Evolutionary conservation across 768 basidiomycete genomes (phyloP).

Genomic region (Auriculariales sp.): DNA sequence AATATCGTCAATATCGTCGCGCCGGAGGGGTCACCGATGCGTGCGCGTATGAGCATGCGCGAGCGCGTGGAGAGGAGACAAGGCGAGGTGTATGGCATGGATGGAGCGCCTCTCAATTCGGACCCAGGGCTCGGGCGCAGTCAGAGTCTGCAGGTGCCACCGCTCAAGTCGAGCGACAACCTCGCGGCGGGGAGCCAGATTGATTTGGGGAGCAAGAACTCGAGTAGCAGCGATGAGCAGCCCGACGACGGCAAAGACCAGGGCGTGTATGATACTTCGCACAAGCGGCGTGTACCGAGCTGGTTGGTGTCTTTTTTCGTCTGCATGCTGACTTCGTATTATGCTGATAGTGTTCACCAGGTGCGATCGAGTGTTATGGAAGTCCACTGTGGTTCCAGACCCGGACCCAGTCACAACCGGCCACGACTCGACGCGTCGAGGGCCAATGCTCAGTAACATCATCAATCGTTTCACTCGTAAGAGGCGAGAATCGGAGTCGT

Average conservation of each 20-base stretch:
- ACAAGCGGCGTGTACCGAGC: slow-evolving; percentile 71
- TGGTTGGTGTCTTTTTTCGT: slow-evolving; percentile 34
- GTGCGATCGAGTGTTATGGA: slow-evolving; percentile 81
- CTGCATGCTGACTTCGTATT: neutral
- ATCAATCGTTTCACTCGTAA: no score
- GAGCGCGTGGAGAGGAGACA: neutral
- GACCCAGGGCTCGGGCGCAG: neutral
- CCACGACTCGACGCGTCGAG: neutral
- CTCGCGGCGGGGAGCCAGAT: no score
- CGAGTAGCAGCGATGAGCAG: slow-evolving; percentile 24
- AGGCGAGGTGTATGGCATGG: neutral
- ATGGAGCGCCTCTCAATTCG: neutral
- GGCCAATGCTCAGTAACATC: no score
- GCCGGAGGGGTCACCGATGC: neutral
- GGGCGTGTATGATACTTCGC: slow-evolving; percentile 69
- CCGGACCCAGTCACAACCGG: slow-evolving; percentile 17
- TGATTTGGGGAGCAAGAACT: no score
- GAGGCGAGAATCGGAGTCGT: no score
- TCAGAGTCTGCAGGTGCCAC: neutral
- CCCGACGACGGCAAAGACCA: slow-evolving; percentile 31
- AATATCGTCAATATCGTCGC: neutral
- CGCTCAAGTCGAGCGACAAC: no score
- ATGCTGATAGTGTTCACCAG: slow-evolving; percentile 19
- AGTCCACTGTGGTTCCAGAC: slow-evolving; percentile 45
- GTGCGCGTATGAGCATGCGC: neutral